Evolutionary conservation across 2,329 filamentous ascomycete genomes (phyloP).

Genomic region (Sclerotinia spermophila): DNA sequence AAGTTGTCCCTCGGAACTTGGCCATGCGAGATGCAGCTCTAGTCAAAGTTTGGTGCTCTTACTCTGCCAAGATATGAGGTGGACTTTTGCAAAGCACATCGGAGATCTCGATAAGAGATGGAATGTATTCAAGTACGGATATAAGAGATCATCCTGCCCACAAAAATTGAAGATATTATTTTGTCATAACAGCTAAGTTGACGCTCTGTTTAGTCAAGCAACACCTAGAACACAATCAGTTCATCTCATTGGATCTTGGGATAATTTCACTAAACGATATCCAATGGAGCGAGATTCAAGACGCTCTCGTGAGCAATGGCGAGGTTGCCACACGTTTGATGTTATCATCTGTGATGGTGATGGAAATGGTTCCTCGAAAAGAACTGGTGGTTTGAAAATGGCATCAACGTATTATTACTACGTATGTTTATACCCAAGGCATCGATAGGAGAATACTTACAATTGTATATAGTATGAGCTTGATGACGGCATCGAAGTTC

Average conservation of each 20-base stretch:
- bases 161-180: neutral
- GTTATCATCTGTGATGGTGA: constrained; percentile 79
- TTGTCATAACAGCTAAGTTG: constrained; percentile 10
- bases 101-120: neutral
- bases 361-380: constrained; percentile 49
- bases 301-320: constrained; percentile 74
- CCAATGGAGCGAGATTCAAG: constrained; percentile 75
- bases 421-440: constrained; percentile 51
- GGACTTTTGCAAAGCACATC: neutral
- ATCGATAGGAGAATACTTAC: constrained; percentile 30
- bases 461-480: constrained; percentile 67
- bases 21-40: neutral
- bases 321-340: constrained; percentile 80
- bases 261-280: constrained; percentile 81
- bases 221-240: constrained; percentile 63
- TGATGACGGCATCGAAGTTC: constrained; percentile 71
- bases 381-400: constrained; percentile 83
- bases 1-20: neutral
- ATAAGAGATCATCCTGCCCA: neutral
- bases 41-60: neutral
- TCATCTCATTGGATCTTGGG: constrained; percentile 87
- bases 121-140: neutral
- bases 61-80: neutral
- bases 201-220: constrained; percentile 48
- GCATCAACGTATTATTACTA: constrained; percentile 95